phyloP scores from a whole-genome alignment of 2,329 filamentous ascomycete species.

The Neofusicoccum laricinum region DNA sequence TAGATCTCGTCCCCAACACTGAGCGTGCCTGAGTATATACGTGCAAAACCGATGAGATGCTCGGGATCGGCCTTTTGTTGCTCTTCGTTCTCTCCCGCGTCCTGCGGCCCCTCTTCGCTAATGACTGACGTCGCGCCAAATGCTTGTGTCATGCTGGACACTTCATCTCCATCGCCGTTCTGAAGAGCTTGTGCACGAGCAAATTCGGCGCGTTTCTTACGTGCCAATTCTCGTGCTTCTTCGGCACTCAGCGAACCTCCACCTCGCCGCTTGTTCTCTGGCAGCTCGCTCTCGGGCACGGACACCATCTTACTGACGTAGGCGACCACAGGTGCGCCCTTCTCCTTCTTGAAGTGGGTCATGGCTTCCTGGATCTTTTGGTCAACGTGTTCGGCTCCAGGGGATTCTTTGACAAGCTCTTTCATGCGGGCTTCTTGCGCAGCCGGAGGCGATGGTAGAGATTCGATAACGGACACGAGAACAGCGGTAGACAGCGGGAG shows the following conservation, averaged over 20 bases:
- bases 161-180: conserved; percentile 47
- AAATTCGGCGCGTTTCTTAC: conserved; percentile 85
- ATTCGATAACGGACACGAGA: conserved; percentile 90
- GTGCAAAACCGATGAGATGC: conserved; percentile 89
- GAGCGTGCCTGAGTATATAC: conserved; percentile 87
- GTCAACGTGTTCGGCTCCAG: conserved; percentile 70
- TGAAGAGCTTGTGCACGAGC: conserved; percentile 70
- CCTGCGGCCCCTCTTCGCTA: conserved; percentile 48
- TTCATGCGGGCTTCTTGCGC: conserved; percentile 81
- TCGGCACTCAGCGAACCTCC: conserved; percentile 73
- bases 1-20: conserved; percentile 89
- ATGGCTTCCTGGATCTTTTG: conserved; percentile 73
- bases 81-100: conserved; percentile 37
- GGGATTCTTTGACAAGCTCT: conserved; percentile 73
- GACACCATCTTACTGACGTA: conserved; percentile 99
- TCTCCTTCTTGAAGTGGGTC: conserved; percentile 69
- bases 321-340: conserved; percentile 76
- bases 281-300: conserved; percentile 85
- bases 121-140: conserved; percentile 59
- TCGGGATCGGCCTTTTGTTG: conserved; percentile 65
- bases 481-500: conserved; percentile 88
- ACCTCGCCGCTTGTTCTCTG: conserved; percentile 72
- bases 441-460: conserved; percentile 75
- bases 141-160: conserved; percentile 50
- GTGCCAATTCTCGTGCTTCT: conserved; percentile 82